A percentile compares a stretch with the other conserved stretches of the same genome.
phyloP scores from a whole-genome alignment of 2,329 filamentous ascomycete species.

The Alternaria sp. region DNA sequence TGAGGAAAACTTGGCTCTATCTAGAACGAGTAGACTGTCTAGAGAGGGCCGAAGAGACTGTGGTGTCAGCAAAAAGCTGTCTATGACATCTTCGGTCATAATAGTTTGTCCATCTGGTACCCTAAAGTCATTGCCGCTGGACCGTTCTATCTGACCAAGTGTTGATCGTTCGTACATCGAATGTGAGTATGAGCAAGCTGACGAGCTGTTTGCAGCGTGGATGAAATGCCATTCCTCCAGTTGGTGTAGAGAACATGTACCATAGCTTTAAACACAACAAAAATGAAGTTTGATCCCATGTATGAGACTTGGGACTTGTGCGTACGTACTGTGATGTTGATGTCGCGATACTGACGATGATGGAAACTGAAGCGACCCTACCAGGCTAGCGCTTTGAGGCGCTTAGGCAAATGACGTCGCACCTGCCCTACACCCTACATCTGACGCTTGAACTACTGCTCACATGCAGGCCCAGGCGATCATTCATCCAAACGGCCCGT shows the following conservation, averaged over 20 bases:
- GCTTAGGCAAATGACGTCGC: constrained; percentile 20
- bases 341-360: background rate
- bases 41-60: too few species aligned
- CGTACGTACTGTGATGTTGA: background rate
- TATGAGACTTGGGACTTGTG: background rate
- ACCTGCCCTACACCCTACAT: constrained; percentile 9
- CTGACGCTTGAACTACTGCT: constrained; percentile 23
- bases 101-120: background rate
- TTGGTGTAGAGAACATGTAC: background rate
- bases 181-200: background rate
- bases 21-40: background rate
- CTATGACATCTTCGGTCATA: background rate
- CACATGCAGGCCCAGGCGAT: constrained; percentile 25
- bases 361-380: background rate
- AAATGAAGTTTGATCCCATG: background rate
- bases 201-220: background rate
- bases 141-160: background rate
- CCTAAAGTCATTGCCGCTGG: background rate
- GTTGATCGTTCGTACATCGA: background rate
- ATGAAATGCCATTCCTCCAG: background rate
- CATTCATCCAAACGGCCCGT: constrained; percentile 28
- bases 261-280: background rate
- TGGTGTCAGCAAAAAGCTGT: background rate
- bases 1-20: background rate
- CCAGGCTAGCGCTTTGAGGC: background rate